phyloP scores from a whole-genome alignment of 495 filamentous ascomycete species.

The Friedmanniomyces simplex region DNA sequence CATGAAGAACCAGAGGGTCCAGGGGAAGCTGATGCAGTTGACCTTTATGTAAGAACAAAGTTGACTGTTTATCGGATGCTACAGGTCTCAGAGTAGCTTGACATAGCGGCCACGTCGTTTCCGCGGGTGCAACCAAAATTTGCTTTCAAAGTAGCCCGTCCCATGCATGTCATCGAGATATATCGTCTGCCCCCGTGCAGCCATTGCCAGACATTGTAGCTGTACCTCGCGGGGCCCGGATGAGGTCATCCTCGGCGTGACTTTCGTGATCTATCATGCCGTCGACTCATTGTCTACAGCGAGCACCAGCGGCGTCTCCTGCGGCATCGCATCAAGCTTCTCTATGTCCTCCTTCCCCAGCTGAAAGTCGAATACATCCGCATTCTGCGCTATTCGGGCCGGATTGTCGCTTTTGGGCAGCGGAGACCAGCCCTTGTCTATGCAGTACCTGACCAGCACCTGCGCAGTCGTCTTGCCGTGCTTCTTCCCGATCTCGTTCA shows the following conservation, averaged over 20 bases:
- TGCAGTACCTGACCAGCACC: slow-evolving; percentile 35
- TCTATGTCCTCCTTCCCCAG: slow-evolving; percentile 38
- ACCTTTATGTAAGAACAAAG: too few species aligned
- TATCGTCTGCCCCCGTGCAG: too few species aligned
- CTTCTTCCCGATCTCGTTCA: slow-evolving; percentile 43
- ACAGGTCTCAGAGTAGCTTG: too few species aligned
- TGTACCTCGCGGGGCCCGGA: background rate
- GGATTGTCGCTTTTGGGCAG: slow-evolving; percentile 44
- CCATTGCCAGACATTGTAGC: too few species aligned
- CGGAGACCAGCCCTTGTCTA: slow-evolving; percentile 41
- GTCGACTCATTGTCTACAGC: slow-evolving; percentile 25
- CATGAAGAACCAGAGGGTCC: too few species aligned
- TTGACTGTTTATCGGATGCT: too few species aligned
- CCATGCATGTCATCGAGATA: too few species aligned
- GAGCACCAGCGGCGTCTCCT: slow-evolving; percentile 28
- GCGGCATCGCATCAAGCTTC: slow-evolving; percentile 31
- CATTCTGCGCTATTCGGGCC: slow-evolving; percentile 37
- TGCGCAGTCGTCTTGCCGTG: slow-evolving; percentile 35
- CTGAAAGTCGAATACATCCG: slow-evolving; percentile 39
- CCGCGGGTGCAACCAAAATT: too few species aligned
- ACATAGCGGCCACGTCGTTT: too few species aligned
- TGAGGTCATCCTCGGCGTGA: background rate
- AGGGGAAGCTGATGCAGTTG: too few species aligned
- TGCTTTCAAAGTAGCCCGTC: too few species aligned
- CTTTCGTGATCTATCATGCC: background rate